These are phyloP conservation scores for Ustilago shanxiensis DNA, from an alignment of 1,284 basidiomycete species.

Conservation along the genomic window DNA sequence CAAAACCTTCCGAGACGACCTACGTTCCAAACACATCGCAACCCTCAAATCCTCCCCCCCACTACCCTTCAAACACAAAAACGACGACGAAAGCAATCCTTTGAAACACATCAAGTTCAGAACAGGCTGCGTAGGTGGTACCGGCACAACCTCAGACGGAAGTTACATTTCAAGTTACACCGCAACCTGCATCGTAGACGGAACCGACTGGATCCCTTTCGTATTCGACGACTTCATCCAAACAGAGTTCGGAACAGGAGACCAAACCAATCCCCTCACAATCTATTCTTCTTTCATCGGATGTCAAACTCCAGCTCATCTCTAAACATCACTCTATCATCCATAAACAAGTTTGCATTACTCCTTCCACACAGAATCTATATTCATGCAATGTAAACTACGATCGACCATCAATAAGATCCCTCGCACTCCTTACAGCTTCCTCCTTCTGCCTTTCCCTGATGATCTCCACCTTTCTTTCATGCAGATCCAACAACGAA, in stretches of 20 bases:
- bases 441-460: constrained; percentile 29
- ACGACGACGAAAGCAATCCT: constrained; percentile 20
- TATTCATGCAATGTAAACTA: neutral
- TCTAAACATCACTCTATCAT: too few relatives aligned
- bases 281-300: constrained; percentile 34
- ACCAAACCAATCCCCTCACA: constrained; percentile 3
- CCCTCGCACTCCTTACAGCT: constrained; percentile 31
- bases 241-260: constrained; percentile 15
- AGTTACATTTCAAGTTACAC: constrained; percentile 34
- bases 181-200: constrained; percentile 37
- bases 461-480: constrained; percentile 39
- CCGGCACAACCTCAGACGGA: neutral
- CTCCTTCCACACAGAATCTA: neutral
- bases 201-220: constrained; percentile 34
- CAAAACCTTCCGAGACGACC: constrained; percentile 11
- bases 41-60: constrained; percentile 19
- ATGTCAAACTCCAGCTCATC: constrained; percentile 35
- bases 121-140: constrained; percentile 29
- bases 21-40: constrained; percentile 12
- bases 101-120: constrained; percentile 16
- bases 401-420: constrained; percentile 35
- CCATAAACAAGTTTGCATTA: neutral
- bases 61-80: neutral
- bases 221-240: constrained; percentile 32
- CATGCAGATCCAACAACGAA: constrained; percentile 28